A percentile compares a stretch with the other conserved stretches of the same genome.
Evolutionary conservation across 2,329 filamentous ascomycete species (phyloP).

Genomic region (Hypomyces perniciosus): DNA sequence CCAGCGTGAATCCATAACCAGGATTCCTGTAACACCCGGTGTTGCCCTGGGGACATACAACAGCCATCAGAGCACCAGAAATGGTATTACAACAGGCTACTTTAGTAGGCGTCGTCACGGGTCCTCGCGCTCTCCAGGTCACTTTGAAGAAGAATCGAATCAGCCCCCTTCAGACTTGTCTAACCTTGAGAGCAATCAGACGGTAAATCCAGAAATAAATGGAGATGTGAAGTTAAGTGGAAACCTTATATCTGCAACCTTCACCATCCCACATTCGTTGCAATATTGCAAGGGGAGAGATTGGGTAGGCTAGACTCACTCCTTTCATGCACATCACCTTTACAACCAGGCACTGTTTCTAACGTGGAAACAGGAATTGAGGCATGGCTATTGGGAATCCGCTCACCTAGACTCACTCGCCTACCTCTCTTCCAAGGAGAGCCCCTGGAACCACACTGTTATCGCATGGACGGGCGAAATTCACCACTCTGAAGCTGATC

Average conservation of each 20-base stretch:
- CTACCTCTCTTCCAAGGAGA: conserved; percentile 68
- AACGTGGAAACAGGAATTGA: neutral
- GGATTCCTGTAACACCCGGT: conserved; percentile 7
- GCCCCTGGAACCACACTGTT: conserved; percentile 82
- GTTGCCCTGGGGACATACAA: conserved; percentile 6
- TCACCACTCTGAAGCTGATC: conserved; percentile 25
- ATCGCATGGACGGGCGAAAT: conserved; percentile 95
- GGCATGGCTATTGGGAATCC: conserved; percentile 70
- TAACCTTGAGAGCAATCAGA: neutral
- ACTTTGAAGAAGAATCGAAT: neutral
- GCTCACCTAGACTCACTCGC: conserved; percentile 86
- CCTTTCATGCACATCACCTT: neutral
- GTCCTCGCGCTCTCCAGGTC: neutral
- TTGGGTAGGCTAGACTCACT: conserved; percentile 47
- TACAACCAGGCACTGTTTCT: neutral
- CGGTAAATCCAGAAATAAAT: neutral
- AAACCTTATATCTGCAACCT: conserved; percentile 58
- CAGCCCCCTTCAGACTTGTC: neutral
- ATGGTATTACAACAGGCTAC: neutral
- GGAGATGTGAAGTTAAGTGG: conserved; percentile 33
- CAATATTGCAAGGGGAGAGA: conserved; percentile 50
- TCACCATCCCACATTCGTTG: conserved; percentile 53
- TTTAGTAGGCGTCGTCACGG: neutral
- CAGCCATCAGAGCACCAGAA: neutral
- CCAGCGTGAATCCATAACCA: conserved; percentile 2